Evolutionary conservation across 352 stramenopile genomes (phyloP).

Genomic region (Pythium brachiatum): DNA sequence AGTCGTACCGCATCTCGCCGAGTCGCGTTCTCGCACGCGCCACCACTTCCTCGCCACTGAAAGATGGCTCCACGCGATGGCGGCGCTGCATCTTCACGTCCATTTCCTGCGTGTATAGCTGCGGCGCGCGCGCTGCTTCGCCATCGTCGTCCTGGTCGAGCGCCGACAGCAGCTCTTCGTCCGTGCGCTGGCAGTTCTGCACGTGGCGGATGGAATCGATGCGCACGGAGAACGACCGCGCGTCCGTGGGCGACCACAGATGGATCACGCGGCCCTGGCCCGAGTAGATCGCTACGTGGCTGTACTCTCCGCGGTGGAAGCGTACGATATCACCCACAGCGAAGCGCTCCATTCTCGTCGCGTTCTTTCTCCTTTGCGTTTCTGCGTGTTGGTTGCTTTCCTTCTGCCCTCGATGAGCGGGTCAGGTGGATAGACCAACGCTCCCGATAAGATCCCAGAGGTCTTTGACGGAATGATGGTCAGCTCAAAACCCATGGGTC

Average conservation of each 20-base stretch:
- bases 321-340: constrained; percentile 51
- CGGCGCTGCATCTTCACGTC: constrained; percentile 47
- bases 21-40: constrained; percentile 45
- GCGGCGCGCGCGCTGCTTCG: constrained; percentile 14
- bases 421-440: constrained; percentile 2
- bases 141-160: constrained; percentile 7
- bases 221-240: constrained; percentile 49
- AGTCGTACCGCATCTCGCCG: constrained; percentile 54
- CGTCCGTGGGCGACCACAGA: constrained; percentile 47
- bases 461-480: neutral
- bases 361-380: constrained; percentile 1
- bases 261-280: constrained; percentile 53
- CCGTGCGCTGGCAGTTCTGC: constrained; percentile 17
- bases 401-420: neutral
- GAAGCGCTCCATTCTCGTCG: constrained; percentile 12
- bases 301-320: constrained; percentile 63
- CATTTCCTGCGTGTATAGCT: constrained; percentile 43
- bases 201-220: constrained; percentile 59
- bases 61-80: constrained; percentile 39
- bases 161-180: constrained; percentile 13
- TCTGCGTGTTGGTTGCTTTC: neutral
- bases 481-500: neutral
- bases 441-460: constrained; percentile 5
- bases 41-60: constrained; percentile 43
- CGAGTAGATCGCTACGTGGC: constrained; percentile 56